Percentiles rank a stretch among this genome's conserved stretches.
Conservation (phyloP, 106 monocot species). For the Apostasia shenzhenica region DNA sequence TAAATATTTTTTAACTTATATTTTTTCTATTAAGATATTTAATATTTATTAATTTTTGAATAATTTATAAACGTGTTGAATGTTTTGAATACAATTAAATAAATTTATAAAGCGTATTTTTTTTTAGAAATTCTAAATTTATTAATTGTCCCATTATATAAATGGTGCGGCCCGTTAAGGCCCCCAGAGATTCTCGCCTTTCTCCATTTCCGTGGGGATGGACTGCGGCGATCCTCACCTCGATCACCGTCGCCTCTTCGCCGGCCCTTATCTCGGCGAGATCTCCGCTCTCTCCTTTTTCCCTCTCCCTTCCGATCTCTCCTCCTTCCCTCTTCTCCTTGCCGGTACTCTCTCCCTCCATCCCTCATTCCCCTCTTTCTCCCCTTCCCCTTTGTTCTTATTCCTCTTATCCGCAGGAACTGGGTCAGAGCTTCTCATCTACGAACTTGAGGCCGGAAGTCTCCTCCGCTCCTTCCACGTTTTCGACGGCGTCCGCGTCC, state of each 20-base stretch:
- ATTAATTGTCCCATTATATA: too few species aligned
- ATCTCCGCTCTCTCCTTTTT: conserved; percentile 82
- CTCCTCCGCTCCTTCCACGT: conserved; percentile 43
- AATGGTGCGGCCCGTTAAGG: too few species aligned
- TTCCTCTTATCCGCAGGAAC: conserved; percentile 31
- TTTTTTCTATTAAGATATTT: too few species aligned
- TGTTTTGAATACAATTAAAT: too few species aligned
- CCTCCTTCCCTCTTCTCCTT: conserved; percentile 68
- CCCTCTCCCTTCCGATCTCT: conserved; percentile 23
- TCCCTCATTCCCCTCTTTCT: neutral
- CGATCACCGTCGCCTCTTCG: conserved; percentile 11
- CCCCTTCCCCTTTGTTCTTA: neutral
- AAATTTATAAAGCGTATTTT: too few species aligned
- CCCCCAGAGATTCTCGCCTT: neutral
- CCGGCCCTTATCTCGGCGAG: conserved; percentile 86
- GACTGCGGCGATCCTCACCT: conserved; percentile 9
- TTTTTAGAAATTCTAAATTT: too few species aligned
- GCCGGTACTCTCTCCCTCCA: conserved; percentile 36
- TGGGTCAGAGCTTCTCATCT: conserved; percentile 66
- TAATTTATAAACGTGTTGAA: too few species aligned
- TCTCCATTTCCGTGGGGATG: neutral
- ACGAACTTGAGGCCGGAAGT: conserved; percentile 35
- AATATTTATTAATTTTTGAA: too few species aligned
- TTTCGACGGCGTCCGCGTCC: conserved; percentile 75
- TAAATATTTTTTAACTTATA: too few species aligned